Percentiles rank a stretch among this genome's conserved stretches.
Conservation (phyloP, 2,329 filamentous ascomycete species). For the Sporothrix phasma region DNA sequence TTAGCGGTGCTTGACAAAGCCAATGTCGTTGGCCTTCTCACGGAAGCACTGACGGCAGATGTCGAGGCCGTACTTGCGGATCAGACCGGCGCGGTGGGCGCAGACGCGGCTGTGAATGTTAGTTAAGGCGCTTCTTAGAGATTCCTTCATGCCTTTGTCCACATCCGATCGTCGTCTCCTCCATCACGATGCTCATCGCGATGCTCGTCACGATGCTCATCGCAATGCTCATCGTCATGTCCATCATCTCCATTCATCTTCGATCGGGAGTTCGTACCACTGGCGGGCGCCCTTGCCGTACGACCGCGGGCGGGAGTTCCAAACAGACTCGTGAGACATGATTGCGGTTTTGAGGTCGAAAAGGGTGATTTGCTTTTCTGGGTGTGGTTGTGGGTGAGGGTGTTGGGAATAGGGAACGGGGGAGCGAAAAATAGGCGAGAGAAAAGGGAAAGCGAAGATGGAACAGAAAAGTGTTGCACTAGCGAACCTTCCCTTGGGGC, state of each 20-base stretch:
- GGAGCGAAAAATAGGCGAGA: not conserved
- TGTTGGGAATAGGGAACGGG: not conserved
- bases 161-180: not conserved
- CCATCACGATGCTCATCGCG: not conserved
- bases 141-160: not conserved
- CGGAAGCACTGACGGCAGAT: constrained; percentile 73
- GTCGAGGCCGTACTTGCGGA: constrained; percentile 99
- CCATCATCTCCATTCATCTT: not conserved
- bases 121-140: constrained; percentile 22
- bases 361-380: not conserved
- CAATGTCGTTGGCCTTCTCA: constrained; percentile 63
- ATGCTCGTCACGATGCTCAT: not conserved
- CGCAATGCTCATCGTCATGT: not conserved
- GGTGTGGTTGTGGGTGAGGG: constrained; percentile 1
- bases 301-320: constrained; percentile 94
- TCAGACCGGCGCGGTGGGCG: constrained; percentile 96
- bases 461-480: not conserved
- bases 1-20: constrained; percentile 51
- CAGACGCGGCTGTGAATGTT: constrained; percentile 45
- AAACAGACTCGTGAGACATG: constrained; percentile 84
- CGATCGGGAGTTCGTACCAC: constrained; percentile 52
- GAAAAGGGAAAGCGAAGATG: not conserved
- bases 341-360: constrained; percentile 23
- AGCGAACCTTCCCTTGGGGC: not conserved
- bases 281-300: constrained; percentile 93